Evolutionary conservation across 805 yeast genomes (phyloP).

Genomic region (Crinitomyces ghanaensis): DNA sequence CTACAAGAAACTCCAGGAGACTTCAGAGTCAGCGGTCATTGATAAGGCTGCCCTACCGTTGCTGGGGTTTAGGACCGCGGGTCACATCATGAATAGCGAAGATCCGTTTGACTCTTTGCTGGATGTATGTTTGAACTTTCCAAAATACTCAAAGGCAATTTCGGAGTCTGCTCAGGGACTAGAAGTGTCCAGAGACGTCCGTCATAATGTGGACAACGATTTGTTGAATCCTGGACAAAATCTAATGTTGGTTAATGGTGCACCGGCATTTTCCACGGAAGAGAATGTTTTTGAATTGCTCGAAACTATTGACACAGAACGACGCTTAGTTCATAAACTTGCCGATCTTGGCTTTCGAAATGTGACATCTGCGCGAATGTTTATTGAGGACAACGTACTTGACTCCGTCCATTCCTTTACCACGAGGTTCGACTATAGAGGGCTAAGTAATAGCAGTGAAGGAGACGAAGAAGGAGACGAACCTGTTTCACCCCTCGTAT

Average conservation of each 20-base stretch:
- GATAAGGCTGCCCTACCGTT: conserved; percentile 17
- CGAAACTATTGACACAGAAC: conserved; percentile 31
- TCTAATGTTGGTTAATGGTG: conserved; percentile 56
- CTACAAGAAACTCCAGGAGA: conserved; percentile 14
- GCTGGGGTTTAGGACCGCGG: conserved; percentile 24
- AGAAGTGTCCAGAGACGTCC: conserved; percentile 15
- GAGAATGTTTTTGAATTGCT: conserved; percentile 24
- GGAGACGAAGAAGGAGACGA: too few relatives aligned
- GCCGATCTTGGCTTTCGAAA: neutral
- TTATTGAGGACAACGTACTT: too few relatives aligned
- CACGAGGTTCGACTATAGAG: too few relatives aligned
- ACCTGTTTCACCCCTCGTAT: too few relatives aligned
- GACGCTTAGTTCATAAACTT: conserved; percentile 16
- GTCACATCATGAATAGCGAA: conserved; percentile 25
- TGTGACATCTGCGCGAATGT: too few relatives aligned
- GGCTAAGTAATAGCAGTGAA: too few relatives aligned
- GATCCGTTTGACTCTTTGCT: conserved; percentile 31
- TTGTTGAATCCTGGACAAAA: conserved; percentile 20
- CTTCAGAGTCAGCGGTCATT: conserved; percentile 16
- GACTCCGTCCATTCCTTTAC: too few relatives aligned
- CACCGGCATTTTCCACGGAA: conserved; percentile 37
- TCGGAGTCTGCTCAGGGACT: conserved; percentile 16
- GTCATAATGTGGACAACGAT: conserved; percentile 13
- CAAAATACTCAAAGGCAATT: conserved; percentile 37
- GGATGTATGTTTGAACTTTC: conserved; percentile 39